These are phyloP conservation scores for Colletotrichum sansevieriae DNA, from an alignment of 2,329 filamentous ascomycete species.

Conservation along the genomic window DNA sequence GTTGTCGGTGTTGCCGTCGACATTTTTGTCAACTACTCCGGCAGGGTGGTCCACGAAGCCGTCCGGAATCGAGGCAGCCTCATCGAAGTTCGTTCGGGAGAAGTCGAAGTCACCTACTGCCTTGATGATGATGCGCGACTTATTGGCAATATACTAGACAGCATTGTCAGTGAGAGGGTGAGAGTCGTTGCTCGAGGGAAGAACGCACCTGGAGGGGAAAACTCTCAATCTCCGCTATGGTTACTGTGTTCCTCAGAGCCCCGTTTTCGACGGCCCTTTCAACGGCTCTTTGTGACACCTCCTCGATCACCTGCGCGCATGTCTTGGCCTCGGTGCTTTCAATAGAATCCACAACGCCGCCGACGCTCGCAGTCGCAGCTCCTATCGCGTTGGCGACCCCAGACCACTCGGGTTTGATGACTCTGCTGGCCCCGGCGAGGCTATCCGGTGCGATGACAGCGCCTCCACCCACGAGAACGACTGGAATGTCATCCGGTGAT, in stretches of 20 bases:
- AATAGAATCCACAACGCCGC: constrained; percentile 64
- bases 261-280: background rate
- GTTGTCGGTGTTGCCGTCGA: background rate
- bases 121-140: constrained; percentile 3
- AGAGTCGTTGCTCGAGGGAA: fast-evolving
- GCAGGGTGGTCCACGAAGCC: background rate
- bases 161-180: fast-evolving
- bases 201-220: background rate
- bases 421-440: constrained; percentile 67
- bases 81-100: background rate
- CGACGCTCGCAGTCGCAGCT: constrained; percentile 72
- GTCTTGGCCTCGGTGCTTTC: constrained; percentile 49
- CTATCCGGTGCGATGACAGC: constrained; percentile 50
- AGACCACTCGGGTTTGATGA: constrained; percentile 69
- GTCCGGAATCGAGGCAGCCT: background rate
- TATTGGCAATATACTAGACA: constrained; percentile 1
- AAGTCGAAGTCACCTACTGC: constrained; percentile 6
- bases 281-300: background rate
- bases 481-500: constrained; percentile 68
- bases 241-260: background rate
- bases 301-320: background rate
- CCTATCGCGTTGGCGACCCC: constrained; percentile 75
- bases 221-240: constrained; percentile 5
- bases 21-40: background rate
- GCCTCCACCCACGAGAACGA: constrained; percentile 72